Percentiles rank a stretch among this genome's conserved stretches.
phyloP scores from a whole-genome alignment of 495 filamentous ascomycete species.

The Pseudotulostoma volvatum region DNA sequence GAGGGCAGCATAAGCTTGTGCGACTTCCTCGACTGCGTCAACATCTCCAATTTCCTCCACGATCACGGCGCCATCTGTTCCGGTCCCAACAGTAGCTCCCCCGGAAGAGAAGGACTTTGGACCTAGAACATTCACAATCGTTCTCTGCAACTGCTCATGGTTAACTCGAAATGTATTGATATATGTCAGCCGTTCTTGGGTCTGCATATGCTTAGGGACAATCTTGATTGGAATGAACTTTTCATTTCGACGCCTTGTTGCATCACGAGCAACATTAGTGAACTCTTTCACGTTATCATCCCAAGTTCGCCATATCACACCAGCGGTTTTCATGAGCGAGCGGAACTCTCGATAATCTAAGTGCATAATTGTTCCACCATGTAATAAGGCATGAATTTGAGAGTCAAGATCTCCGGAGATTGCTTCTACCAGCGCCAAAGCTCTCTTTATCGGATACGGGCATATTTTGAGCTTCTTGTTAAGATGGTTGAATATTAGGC shows the following conservation, averaged over 20 bases:
- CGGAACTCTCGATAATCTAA: conserved; percentile 83
- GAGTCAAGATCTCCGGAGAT: conserved; percentile 87
- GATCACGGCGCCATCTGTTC: conserved; percentile 45
- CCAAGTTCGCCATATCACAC: conserved; percentile 79
- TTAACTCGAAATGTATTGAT: conserved; percentile 87
- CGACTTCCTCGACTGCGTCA: conserved; percentile 93
- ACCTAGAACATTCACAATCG: conserved; percentile 86
- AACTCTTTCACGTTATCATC: conserved; percentile 95
- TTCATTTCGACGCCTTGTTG: conserved; percentile 77
- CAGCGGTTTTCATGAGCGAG: conserved; percentile 62
- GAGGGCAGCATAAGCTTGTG: conserved; percentile 80
- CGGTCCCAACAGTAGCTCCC: conserved; percentile 28
- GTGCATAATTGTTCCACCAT: conserved; percentile 76
- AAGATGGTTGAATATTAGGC: conserved; percentile 75
- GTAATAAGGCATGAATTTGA: conserved; percentile 67
- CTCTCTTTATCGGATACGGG: conserved; percentile 81
- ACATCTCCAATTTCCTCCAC: conserved; percentile 93
- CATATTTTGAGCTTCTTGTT: conserved; percentile 95
- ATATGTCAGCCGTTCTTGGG: conserved; percentile 80
- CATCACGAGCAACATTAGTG: conserved; percentile 88
- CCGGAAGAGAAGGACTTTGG: conserved; percentile 37
- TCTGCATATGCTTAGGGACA: conserved; percentile 60
- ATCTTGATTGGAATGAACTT: conserved; percentile 99
- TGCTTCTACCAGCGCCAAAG: conserved; percentile 90
- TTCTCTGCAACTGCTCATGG: conserved; percentile 91